Evolutionary conservation across 208 protist species (phyloP).

Genomic region (Blechomonas ayalai): DNA sequence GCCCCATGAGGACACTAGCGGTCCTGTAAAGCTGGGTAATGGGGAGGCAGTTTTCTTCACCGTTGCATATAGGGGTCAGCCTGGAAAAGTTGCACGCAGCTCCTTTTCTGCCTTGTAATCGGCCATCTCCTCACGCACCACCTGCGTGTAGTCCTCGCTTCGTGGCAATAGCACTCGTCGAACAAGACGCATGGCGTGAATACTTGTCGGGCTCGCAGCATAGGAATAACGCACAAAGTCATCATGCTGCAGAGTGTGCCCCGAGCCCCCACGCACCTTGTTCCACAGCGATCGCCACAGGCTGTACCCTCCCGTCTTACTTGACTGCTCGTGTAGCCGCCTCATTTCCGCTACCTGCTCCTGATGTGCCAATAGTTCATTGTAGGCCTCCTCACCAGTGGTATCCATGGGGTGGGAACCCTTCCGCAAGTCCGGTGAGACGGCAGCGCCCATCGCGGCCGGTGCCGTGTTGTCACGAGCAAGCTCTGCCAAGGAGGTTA

Average conservation of each 20-base stretch:
- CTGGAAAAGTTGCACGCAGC: constrained; percentile 4
- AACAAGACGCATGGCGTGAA: constrained; percentile 48
- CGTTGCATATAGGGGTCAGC: no score
- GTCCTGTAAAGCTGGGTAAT: no score
- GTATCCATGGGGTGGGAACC: constrained; percentile 78
- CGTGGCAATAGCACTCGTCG: constrained; percentile 70
- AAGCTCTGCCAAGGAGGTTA: constrained; percentile 2
- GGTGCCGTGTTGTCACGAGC: constrained; percentile 2
- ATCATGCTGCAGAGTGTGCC: constrained; percentile 20
- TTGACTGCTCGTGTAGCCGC: constrained; percentile 11
- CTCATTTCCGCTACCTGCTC: constrained; percentile 32
- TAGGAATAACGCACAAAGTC: constrained; percentile 64
- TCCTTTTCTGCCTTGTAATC: constrained; percentile 60
- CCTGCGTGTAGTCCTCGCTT: constrained; percentile 78
- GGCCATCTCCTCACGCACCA: constrained; percentile 83
- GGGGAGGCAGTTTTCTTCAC: no score
- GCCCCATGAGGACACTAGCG: no score
- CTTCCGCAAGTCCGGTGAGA: no score
- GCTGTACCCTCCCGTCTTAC: neutral
- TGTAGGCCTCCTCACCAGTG: constrained; percentile 28
- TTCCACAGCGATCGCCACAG: constrained; percentile 1
- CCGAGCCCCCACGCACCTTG: constrained; percentile 2
- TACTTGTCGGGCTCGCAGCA: constrained; percentile 64
- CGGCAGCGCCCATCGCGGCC: neutral
- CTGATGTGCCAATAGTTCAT: constrained; percentile 10